Evolutionary conservation across 2,329 filamentous ascomycete genomes (phyloP), one percentile per base, ranked within the genome.

Genomic region (Aspergillus felis): DNA sequence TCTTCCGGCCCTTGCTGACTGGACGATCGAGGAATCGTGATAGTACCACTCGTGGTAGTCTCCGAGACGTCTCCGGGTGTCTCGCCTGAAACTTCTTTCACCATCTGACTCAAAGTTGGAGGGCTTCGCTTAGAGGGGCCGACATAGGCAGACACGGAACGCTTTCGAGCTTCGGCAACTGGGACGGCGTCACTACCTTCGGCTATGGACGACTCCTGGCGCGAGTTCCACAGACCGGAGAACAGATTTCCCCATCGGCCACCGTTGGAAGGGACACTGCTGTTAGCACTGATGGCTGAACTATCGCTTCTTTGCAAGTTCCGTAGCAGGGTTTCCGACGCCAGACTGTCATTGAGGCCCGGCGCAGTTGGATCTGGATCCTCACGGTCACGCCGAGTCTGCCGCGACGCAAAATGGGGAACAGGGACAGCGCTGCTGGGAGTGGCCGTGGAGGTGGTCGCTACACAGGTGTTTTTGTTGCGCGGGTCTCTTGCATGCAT

Each of bases 211-310:
- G 81, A 81, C 49, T 76, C 77, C 51, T 79, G 77, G 17, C 76
- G 78, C 38, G 76, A 72, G 61, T 74, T 79, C 83, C 83, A 86
- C 57, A 85, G 77, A 2, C 78, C 78, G 57, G 81, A 84, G 63
- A 84, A 79, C 50, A 85, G 71, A 35, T 78, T 82, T 22, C 82
- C 81, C 83, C 82, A 85, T 35, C 79, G 79, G 56, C 79, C 81
- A 51, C 68, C 66, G 3, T 76, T 72, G 32, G 76, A 76, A 22
- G 79, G 79, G 24, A 80, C 74, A 53, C 76, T 79, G 57, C 76
- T 79, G 50, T 75, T 71, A 51, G 74, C 74, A 58, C 76, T 79
- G 10, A 72, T 67, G 42, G 76, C 74, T 7, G 79, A 80, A 54
- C 77, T 84, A 56, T 81, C 78, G 55, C 79, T 82, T 64, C 82